Evolutionary conservation across 2,329 filamentous ascomycete species (phyloP).

Genomic region (Alternaria hordeiaustralica): DNA sequence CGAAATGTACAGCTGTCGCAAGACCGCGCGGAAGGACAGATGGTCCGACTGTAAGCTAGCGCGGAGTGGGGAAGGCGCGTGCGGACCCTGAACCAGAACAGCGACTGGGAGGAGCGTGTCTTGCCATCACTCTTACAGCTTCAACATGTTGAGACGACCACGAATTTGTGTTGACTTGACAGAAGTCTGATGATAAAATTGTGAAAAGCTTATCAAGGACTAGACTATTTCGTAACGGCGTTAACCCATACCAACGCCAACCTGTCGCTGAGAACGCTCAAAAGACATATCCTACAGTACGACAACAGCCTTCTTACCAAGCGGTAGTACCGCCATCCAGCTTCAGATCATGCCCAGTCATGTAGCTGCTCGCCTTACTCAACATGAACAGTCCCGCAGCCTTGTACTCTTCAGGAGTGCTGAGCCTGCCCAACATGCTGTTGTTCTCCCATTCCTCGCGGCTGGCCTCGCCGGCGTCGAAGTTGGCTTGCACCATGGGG

Average conservation of each 20-base stretch:
- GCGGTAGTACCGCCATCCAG: conserved; percentile 46
- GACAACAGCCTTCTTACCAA: conserved; percentile 28
- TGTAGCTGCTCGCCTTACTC: conserved; percentile 46
- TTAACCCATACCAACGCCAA: not conserved
- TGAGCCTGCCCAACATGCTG: conserved; percentile 72
- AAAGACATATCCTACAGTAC: not conserved
- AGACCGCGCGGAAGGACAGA: conserved; percentile 40
- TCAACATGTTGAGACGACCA: not conserved
- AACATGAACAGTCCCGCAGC: conserved; percentile 44
- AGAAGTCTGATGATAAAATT: not conserved
- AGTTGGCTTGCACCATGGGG: conserved; percentile 80
- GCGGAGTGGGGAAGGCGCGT: conserved; percentile 13
- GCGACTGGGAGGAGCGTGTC: not conserved
- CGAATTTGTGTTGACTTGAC: not conserved
- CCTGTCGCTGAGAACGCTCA: conserved; percentile 2
- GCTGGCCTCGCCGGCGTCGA: conserved; percentile 72
- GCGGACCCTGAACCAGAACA: conserved; percentile 13
- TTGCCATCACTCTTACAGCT: not conserved
- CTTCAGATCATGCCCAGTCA: conserved; percentile 44
- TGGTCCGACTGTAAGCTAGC: conserved; percentile 34
- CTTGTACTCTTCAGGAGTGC: conserved; percentile 45
- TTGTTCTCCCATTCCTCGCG: conserved; percentile 72
- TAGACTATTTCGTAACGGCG: not conserved
- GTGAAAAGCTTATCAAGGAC: not conserved
- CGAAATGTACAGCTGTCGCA: conserved; percentile 29